A percentile compares a stretch with the other conserved stretches of the same genome.
These are phyloP conservation scores for Fusarium sp. DNA, from an alignment of 2,329 filamentous ascomycete species.

Conservation along the genomic window DNA sequence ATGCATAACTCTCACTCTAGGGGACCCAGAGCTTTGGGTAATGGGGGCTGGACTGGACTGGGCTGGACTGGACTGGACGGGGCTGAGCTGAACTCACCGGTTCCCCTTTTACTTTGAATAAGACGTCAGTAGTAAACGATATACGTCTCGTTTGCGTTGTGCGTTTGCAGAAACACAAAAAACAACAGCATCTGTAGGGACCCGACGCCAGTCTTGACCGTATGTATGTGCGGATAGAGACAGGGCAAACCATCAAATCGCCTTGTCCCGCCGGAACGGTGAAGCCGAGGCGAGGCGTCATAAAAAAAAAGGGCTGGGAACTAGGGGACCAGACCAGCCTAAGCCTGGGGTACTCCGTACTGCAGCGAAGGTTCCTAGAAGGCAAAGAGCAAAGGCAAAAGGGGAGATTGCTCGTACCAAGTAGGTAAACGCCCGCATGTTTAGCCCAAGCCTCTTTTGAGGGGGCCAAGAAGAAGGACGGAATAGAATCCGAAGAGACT, in stretches of 20 bases:
- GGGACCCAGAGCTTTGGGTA: constrained; percentile 4
- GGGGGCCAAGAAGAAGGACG: constrained; percentile 24
- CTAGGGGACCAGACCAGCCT: not conserved
- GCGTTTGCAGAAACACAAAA: not conserved
- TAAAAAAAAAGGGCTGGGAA: constrained; percentile 21
- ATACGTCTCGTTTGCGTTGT: constrained; percentile 10
- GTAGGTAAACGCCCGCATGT: constrained; percentile 7
- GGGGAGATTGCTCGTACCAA: constrained; percentile 10
- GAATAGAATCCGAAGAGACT: constrained; percentile 28
- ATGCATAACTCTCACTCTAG: not conserved
- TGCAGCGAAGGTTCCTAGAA: constrained; percentile 6
- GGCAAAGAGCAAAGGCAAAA: not conserved
- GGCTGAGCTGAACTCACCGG: constrained; percentile 14
- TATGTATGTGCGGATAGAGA: constrained; percentile 8
- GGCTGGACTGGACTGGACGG: not conserved
- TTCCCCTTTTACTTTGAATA: not conserved
- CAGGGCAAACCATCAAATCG: constrained; percentile 31
- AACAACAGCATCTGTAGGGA: constrained; percentile 28
- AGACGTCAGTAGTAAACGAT: constrained; percentile 5
- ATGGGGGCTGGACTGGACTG: not conserved
- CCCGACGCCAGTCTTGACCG: constrained; percentile 12
- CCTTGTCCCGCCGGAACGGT: constrained; percentile 30
- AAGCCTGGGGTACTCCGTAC: not conserved
- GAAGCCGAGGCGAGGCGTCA: constrained; percentile 36
- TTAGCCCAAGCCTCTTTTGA: constrained; percentile 30